Evolutionary conservation across 1,284 basidiomycete genomes (phyloP).

Genomic region (Cryptococcus jaspeensis): DNA sequence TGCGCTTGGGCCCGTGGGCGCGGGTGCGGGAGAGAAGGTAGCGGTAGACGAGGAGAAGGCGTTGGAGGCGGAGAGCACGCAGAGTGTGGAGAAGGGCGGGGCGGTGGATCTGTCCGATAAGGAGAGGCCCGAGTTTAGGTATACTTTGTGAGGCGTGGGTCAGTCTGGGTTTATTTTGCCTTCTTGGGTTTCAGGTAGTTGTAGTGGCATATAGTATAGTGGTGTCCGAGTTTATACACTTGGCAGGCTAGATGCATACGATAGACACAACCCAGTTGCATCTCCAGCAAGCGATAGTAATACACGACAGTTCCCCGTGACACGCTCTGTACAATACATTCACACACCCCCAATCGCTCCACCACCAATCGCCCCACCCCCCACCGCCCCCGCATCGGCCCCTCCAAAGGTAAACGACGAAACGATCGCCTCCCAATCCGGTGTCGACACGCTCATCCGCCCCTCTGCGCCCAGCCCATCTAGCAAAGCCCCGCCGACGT

Average conservation of each 20-base stretch:
- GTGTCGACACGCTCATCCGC: slow-evolving; percentile 10
- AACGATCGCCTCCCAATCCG: slow-evolving; percentile 16
- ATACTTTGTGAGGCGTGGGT: slow-evolving; percentile 17
- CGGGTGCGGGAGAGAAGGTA: neutral
- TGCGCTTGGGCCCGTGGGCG: neutral
- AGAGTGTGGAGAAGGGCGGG: slow-evolving; percentile 9
- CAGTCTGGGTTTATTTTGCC: too few species aligned
- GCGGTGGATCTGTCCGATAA: slow-evolving; percentile 37
- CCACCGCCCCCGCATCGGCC: too few species aligned
- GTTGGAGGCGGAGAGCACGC: slow-evolving; percentile 1
- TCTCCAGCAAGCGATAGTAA: too few species aligned
- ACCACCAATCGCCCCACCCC: too few species aligned
- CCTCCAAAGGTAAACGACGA: slow-evolving; percentile 2
- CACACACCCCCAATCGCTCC: too few species aligned
- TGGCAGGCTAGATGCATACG: too few species aligned
- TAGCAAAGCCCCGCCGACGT: neutral
- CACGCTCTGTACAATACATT: too few species aligned
- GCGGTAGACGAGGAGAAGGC: slow-evolving; percentile 16
- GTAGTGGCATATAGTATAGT: too few species aligned
- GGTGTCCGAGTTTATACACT: too few species aligned
- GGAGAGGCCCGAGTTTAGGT: slow-evolving; percentile 37
- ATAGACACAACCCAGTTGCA: too few species aligned
- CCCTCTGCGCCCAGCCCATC: neutral
- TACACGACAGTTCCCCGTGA: too few species aligned
- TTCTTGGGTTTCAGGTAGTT: too few species aligned